These are phyloP conservation scores for Botrytis aclada DNA, from an alignment of 2,329 filamentous ascomycete genomes.

Conservation along the genomic window DNA sequence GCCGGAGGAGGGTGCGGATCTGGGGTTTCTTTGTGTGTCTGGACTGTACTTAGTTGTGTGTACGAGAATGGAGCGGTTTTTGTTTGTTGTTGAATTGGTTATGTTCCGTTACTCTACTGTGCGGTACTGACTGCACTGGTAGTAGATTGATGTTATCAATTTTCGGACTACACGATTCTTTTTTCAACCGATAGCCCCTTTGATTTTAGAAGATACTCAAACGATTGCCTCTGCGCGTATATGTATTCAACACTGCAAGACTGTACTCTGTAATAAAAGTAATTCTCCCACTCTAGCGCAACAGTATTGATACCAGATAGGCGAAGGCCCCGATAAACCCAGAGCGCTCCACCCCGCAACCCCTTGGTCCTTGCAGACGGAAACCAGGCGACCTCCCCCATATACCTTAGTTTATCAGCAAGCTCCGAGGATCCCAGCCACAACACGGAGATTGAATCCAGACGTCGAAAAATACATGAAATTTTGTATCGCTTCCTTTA, in stretches of 20 bases:
- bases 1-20: background rate
- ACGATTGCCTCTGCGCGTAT: background rate
- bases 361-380: background rate
- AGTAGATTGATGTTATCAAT: background rate
- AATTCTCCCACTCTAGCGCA: background rate
- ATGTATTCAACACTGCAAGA: background rate
- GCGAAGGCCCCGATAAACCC: background rate
- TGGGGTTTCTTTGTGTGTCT: background rate
- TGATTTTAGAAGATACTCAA: background rate
- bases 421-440: background rate
- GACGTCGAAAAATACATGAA: background rate
- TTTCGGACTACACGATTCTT: background rate
- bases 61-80: background rate
- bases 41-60: background rate
- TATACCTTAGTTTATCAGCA: background rate
- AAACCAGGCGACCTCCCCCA: background rate
- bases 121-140: background rate
- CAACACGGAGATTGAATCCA: conserved; percentile 3
- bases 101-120: background rate
- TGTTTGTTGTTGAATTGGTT: background rate
- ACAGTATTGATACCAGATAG: background rate
- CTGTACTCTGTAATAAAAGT: too few species aligned
- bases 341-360: background rate
- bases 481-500: background rate
- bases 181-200: background rate